A percentile compares a stretch with the other conserved stretches of the same genome.
Evolutionary conservation across 139 green algal species (phyloP).

Genomic region (Picochlorum sp.): DNA sequence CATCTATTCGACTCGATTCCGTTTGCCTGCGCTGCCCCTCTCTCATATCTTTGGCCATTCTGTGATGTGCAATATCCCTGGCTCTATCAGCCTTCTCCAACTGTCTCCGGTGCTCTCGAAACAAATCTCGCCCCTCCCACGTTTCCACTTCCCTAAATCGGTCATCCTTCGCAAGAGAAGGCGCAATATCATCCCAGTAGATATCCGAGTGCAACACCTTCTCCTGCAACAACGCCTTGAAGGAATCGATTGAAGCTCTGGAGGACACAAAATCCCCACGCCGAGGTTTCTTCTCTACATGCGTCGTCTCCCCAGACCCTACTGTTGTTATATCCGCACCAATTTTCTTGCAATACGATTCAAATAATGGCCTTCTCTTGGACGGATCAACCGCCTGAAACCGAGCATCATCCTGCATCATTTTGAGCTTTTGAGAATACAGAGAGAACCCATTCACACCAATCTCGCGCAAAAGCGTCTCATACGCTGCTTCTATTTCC

Average conservation of each 20-base stretch:
- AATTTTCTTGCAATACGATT: conserved; percentile 62
- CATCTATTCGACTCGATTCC: conserved; percentile 35
- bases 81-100: conserved; percentile 20
- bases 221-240: conserved; percentile 54
- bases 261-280: not conserved
- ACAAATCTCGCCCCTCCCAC: conserved; percentile 4
- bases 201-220: conserved; percentile 24
- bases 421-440: conserved; percentile 61
- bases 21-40: conserved; percentile 17
- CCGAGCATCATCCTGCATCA: conserved; percentile 50
- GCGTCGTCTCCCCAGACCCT: too few species aligned
- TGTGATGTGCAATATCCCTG: conserved; percentile 9
- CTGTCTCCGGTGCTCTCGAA: conserved; percentile 21
- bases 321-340: conserved; percentile 10
- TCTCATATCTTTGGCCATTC: conserved; percentile 9
- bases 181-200: not conserved
- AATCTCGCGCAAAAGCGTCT: conserved; percentile 54
- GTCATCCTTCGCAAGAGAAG: not conserved
- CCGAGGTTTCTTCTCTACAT: not conserved
- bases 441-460: conserved; percentile 51
- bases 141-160: conserved; percentile 7
- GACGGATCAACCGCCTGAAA: conserved; percentile 44
- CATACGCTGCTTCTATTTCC: conserved; percentile 33
- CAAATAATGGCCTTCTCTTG: conserved; percentile 63
- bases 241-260: conserved; percentile 25